Evolutionary conservation across 2,329 filamentous ascomycete species (phyloP).

Genomic region (Ophiostoma sp.): DNA sequence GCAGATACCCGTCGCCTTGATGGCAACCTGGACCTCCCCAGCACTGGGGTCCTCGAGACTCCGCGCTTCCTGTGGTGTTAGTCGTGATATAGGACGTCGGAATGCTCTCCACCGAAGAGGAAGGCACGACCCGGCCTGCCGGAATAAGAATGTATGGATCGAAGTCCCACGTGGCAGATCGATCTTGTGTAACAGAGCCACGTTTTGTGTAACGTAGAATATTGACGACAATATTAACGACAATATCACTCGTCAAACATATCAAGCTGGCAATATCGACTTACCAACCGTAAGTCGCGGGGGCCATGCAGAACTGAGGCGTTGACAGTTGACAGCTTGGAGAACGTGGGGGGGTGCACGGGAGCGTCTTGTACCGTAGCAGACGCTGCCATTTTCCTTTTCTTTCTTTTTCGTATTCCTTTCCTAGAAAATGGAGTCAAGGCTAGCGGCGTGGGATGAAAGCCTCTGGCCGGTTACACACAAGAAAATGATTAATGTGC

Average conservation of each 20-base stretch:
- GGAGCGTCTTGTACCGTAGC: slow-evolving; percentile 42
- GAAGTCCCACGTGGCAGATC: neutral
- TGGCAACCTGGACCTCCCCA: slow-evolving; percentile 58
- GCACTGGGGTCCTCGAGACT: slow-evolving; percentile 42
- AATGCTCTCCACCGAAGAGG: neutral
- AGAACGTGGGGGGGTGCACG: slow-evolving; percentile 41
- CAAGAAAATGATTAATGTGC: no score
- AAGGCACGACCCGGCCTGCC: neutral
- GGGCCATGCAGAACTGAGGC: slow-evolving; percentile 55
- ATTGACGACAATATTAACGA: no score
- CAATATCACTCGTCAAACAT: neutral
- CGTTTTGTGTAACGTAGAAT: neutral
- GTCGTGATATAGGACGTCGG: neutral
- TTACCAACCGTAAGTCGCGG: slow-evolving; percentile 52
- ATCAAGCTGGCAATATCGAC: slow-evolving; percentile 22
- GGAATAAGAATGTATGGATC: neutral
- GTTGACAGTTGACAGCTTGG: slow-evolving; percentile 40
- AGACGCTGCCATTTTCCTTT: slow-evolving; percentile 43
- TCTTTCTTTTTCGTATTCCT: neutral
- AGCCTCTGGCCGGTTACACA: neutral
- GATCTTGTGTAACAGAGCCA: neutral
- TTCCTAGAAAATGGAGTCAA: neutral
- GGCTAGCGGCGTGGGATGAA: neutral
- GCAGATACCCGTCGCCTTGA: slow-evolving; percentile 63
- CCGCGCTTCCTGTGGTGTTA: slow-evolving; percentile 42